Conservation (phyloP, 805 yeast genomes). For the Saccharomycopsis olivae region DNA sequence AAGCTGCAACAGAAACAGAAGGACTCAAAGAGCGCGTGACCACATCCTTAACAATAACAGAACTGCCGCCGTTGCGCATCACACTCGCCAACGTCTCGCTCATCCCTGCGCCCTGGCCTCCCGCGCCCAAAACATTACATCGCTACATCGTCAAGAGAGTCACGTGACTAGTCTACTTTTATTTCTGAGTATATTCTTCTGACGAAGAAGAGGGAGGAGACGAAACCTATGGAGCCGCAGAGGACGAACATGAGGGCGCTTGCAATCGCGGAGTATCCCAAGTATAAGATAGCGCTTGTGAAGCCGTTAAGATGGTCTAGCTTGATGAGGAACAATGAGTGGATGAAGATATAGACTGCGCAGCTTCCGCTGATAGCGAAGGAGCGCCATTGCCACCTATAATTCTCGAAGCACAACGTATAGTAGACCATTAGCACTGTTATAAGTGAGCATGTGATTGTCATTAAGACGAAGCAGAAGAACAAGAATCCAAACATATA, state of each 20-base stretch:
- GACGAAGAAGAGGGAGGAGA: conserved; percentile 63
- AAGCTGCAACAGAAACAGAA: conserved; percentile 2
- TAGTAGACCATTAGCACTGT: conserved; percentile 75
- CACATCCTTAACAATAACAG: conserved; percentile 4
- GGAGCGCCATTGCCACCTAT: conserved; percentile 97
- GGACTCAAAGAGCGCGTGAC: conserved; percentile 9
- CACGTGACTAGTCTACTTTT: conserved; percentile 81
- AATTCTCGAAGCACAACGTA: conserved; percentile 80
- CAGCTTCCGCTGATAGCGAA: conserved; percentile 83
- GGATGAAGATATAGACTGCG: conserved; percentile 72
- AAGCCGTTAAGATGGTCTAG: conserved; percentile 57
- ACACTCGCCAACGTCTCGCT: too few species aligned
- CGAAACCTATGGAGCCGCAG: conserved; percentile 83
- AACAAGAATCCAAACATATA: conserved; percentile 97
- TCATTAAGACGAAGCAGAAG: conserved; percentile 76
- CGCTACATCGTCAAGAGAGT: too few species aligned
- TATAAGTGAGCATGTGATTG: conserved; percentile 69
- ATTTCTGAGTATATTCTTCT: conserved; percentile 74
- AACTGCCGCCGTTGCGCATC: too few species aligned
- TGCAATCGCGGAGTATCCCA: conserved; percentile 72
- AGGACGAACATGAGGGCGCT: conserved; percentile 64
- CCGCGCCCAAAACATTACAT: too few species aligned
- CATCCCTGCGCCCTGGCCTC: too few species aligned
- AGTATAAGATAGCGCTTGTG: conserved; percentile 64
- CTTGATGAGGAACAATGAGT: conserved; percentile 65